Evolutionary conservation across 1,139 yeast species (phyloP).

Genomic region (Geotrichum phurueaensis): DNA sequence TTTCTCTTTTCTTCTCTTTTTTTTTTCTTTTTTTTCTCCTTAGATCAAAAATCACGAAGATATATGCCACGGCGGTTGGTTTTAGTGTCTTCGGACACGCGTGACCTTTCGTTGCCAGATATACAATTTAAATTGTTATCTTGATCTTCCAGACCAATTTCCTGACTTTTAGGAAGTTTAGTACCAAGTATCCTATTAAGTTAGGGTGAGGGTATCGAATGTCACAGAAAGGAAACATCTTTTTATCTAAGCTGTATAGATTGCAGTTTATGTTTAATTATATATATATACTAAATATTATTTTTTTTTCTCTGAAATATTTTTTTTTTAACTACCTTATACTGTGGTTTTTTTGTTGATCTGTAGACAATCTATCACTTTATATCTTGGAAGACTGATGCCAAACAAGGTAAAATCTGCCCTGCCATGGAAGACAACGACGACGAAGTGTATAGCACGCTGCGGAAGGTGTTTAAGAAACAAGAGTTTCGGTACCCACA

Average conservation of each 20-base stretch:
- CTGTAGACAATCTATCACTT: background rate
- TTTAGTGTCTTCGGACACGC: slow-evolving; percentile 17
- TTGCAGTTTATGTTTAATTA: background rate
- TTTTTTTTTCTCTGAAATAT: background rate
- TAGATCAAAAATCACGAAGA: slow-evolving; percentile 35
- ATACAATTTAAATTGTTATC: slow-evolving; percentile 24
- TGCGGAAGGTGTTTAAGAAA: slow-evolving; percentile 26
- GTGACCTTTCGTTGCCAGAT: slow-evolving; percentile 37
- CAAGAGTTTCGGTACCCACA: slow-evolving; percentile 61
- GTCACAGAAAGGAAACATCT: slow-evolving; percentile 39
- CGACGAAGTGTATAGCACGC: slow-evolving; percentile 19
- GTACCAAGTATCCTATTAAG: slow-evolving; percentile 32
- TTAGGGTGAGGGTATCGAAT: slow-evolving; percentile 35
- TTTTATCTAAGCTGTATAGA: background rate
- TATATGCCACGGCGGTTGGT: slow-evolving; percentile 37
- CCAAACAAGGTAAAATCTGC: background rate
- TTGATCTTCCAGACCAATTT: slow-evolving; percentile 34
- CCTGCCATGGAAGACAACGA: background rate
- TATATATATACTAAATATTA: background rate
- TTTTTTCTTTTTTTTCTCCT: slow-evolving; percentile 31
- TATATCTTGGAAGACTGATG: background rate
- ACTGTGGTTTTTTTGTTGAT: background rate
- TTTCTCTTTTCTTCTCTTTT: slow-evolving; percentile 9
- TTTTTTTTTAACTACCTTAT: background rate
- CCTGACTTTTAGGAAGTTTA: slow-evolving; percentile 40